A percentile compares a stretch with the other conserved stretches of the same genome.
Conservation (phyloP, 768 basidiomycete species). For the Lyophyllum semitale region DNA sequence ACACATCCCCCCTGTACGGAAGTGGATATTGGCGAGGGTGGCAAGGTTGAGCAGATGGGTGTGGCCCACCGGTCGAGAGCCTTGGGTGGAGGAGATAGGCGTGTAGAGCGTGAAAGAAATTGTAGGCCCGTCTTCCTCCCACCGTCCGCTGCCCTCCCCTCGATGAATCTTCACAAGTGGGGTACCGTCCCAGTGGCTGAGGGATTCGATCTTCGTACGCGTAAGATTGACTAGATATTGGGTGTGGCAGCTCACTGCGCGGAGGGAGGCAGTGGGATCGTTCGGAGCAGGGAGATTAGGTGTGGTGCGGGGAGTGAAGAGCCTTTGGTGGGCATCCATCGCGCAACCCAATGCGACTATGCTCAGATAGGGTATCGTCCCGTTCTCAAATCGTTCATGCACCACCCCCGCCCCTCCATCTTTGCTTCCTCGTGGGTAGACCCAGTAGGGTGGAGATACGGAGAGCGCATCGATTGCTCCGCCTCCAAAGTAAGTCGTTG, state of each 20-base stretch:
- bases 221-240: constrained; percentile 3
- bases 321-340: constrained; percentile 9
- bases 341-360: constrained; percentile 12
- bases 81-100: constrained; percentile 3
- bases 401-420: not conserved
- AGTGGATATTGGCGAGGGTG: constrained; percentile 14
- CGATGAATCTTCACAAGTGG: constrained; percentile 12
- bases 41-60: constrained; percentile 12
- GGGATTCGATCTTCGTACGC: not conserved
- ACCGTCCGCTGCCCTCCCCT: constrained; percentile 13
- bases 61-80: constrained; percentile 7
- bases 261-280: constrained; percentile 3
- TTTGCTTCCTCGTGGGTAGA: constrained; percentile 13
- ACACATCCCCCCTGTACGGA: constrained; percentile 15
- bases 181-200: constrained; percentile 12
- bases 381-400: constrained; percentile 15
- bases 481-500: constrained; percentile 11
- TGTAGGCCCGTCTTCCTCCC: constrained; percentile 16
- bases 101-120: constrained; percentile 15
- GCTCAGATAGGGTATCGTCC: constrained; percentile 13
- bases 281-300: not conserved
- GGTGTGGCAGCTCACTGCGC: constrained; percentile 11
- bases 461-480: constrained; percentile 14
- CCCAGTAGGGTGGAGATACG: constrained; percentile 14
- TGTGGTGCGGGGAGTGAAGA: constrained; percentile 1